phyloP scores from a whole-genome alignment of 2,329 filamentous ascomycete species.

The Botrytis fabae region DNA sequence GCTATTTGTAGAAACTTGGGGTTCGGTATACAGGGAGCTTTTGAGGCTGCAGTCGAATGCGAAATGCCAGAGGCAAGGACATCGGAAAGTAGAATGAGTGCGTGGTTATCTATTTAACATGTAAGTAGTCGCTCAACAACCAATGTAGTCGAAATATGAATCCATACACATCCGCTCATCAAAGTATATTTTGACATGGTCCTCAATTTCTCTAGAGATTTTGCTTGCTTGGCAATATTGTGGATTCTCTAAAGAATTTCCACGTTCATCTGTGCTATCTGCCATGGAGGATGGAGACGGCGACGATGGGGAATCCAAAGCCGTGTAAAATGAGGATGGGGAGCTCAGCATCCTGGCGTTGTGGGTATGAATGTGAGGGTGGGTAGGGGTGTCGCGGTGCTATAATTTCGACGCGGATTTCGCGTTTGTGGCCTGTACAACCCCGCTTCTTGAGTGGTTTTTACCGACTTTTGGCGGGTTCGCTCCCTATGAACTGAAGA shows the following conservation, averaged over 20 bases:
- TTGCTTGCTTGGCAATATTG: constrained; percentile 9
- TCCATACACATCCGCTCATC: constrained; percentile 23
- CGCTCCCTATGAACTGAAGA: not conserved
- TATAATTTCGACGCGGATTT: constrained; percentile 1
- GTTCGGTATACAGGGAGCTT: constrained; percentile 63
- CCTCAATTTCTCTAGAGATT: constrained; percentile 18
- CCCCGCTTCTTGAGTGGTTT: not conserved
- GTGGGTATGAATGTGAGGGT: not conserved
- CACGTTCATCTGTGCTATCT: not conserved
- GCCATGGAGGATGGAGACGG: constrained; percentile 8
- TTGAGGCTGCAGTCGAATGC: constrained; percentile 41
- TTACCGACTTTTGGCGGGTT: not conserved
- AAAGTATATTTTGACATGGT: constrained; percentile 20
- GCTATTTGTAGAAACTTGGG: constrained; percentile 73
- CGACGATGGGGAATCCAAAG: not conserved
- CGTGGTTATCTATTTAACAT: constrained; percentile 50
- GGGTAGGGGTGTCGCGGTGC: not conserved
- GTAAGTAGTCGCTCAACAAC: constrained; percentile 10
- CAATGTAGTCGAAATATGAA: not conserved
- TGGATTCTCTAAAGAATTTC: not conserved
- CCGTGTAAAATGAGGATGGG: constrained; percentile 15
- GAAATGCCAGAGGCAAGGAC: constrained; percentile 56
- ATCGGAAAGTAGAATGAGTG: constrained; percentile 64
- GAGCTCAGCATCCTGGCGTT: constrained; percentile 13
- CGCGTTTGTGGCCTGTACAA: not conserved